Percentiles rank a stretch among this genome's conserved stretches.
Evolutionary conservation across 2,329 filamentous ascomycete genomes (phyloP).

Genomic region (Ceratocystis smalleyi): DNA sequence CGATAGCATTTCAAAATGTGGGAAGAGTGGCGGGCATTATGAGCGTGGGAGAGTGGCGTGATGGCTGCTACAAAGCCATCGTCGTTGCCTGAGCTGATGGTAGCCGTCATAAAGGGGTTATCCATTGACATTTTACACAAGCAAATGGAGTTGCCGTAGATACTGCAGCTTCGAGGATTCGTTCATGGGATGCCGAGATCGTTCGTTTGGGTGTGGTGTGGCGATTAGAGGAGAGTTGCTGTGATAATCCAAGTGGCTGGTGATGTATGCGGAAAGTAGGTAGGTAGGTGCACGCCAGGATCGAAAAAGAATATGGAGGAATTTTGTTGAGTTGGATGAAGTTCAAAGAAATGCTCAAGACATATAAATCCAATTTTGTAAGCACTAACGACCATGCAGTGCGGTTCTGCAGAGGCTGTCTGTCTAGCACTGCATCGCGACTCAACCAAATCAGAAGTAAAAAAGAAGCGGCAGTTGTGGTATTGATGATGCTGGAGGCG

Average conservation of each 20-base stretch:
- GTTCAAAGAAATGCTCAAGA: background rate
- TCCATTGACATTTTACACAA: constrained; percentile 29
- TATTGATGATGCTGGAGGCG: background rate
- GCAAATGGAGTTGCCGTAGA: background rate
- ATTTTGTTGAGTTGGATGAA: background rate
- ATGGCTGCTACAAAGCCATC: constrained; percentile 45
- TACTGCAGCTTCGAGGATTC: background rate
- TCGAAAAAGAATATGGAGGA: background rate
- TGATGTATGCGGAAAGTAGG: background rate
- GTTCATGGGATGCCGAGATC: background rate
- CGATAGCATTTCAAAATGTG: constrained; percentile 86
- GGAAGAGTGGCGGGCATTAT: constrained; percentile 41
- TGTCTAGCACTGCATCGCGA: background rate
- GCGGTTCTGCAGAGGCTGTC: background rate
- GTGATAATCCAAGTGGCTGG: constrained; percentile 1
- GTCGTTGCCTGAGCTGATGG: constrained; percentile 31
- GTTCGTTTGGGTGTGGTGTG: background rate
- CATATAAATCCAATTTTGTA: background rate
- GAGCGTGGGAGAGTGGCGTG: constrained; percentile 49
- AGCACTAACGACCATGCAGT: background rate
- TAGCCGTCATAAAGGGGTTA: constrained; percentile 28
- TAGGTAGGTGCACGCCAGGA: background rate
- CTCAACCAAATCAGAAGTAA: background rate
- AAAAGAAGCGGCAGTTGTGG: background rate
- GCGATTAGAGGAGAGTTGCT: background rate